phyloP scores from a whole-genome alignment of 345 rosid genomes.

The Hirschfeldia incana region DNA sequence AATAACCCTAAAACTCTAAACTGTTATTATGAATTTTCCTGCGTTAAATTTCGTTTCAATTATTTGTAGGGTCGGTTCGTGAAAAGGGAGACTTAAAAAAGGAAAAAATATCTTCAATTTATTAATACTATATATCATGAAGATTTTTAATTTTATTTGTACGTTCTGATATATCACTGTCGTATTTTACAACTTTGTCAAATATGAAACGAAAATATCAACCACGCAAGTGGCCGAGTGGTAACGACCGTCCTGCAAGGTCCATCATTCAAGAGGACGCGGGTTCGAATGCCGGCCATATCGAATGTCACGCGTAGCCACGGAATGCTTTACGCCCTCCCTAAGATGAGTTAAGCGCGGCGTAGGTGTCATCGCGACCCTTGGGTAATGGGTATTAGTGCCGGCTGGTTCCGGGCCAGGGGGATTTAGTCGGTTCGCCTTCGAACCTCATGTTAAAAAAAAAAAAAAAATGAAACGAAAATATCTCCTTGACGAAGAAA shows the following conservation, averaged over 20 bases:
- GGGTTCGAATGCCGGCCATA: too few species aligned
- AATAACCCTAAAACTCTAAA: background rate
- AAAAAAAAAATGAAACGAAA: conserved; percentile 5
- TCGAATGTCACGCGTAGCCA: too few species aligned
- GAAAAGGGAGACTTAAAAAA: conserved; percentile 41
- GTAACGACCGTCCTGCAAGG: too few species aligned
- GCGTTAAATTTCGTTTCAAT: conserved; percentile 15
- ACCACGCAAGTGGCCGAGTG: too few species aligned
- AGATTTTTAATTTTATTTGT: background rate
- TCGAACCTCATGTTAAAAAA: too few species aligned
- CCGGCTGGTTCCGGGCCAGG: too few species aligned
- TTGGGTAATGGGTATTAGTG: too few species aligned
- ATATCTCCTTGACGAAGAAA: conserved; percentile 23
- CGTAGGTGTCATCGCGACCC: too few species aligned
- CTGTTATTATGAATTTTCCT: conserved; percentile 4
- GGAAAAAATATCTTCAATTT: conserved; percentile 13
- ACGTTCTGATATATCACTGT: conserved; percentile 12
- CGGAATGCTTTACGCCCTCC: too few species aligned
- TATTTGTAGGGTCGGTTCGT: conserved; percentile 66
- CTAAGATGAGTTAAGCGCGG: too few species aligned
- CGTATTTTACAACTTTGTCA: conserved; percentile 24
- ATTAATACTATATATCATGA: background rate
- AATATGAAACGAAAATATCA: conserved; percentile 28
- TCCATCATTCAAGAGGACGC: too few species aligned
- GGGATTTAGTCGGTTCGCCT: too few species aligned